phyloP scores from a whole-genome alignment of 2,329 filamentous ascomycete genomes.

The Sclerotinia trifoliorum region DNA sequence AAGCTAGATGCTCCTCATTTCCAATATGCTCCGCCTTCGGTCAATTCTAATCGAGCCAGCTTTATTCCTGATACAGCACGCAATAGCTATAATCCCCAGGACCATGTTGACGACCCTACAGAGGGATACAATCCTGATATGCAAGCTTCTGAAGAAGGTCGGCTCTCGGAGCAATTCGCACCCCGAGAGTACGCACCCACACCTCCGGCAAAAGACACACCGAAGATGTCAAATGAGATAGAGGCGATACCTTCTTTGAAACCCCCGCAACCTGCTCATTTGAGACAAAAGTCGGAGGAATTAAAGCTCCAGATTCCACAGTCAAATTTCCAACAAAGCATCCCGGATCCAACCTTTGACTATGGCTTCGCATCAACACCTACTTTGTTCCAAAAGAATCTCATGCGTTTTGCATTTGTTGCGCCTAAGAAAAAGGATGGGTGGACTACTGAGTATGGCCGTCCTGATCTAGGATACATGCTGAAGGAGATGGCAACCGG shows the following conservation, averaged over 20 bases:
- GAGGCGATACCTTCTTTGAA: slow-evolving; percentile 13
- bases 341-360: slow-evolving; percentile 54
- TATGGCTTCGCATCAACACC: slow-evolving; percentile 83
- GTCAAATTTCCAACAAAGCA: slow-evolving; percentile 15
- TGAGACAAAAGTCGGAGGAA: slow-evolving; percentile 28
- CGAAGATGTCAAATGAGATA: slow-evolving; percentile 1
- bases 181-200: slow-evolving; percentile 26
- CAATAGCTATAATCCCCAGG: slow-evolving; percentile 35
- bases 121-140: slow-evolving; percentile 24
- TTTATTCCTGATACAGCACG: slow-evolving; percentile 28
- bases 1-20: slow-evolving; percentile 55
- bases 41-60: slow-evolving; percentile 36
- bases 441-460: slow-evolving; percentile 90
- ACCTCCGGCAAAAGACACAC: slow-evolving; percentile 19
- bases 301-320: slow-evolving; percentile 32
- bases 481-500: slow-evolving; percentile 76
- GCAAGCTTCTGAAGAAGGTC: slow-evolving; percentile 19
- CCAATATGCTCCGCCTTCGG: slow-evolving; percentile 55
- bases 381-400: slow-evolving; percentile 81
- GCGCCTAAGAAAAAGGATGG: slow-evolving; percentile 69
- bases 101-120: slow-evolving; percentile 32
- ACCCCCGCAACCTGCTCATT: slow-evolving; percentile 29
- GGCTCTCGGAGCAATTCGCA: slow-evolving; percentile 26
- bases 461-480: slow-evolving; percentile 85
- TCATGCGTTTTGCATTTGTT: slow-evolving; percentile 88